Base-by-base conservation (phyloP, 78 protist genomes). In the Dictyostelium purpureum region DNA sequence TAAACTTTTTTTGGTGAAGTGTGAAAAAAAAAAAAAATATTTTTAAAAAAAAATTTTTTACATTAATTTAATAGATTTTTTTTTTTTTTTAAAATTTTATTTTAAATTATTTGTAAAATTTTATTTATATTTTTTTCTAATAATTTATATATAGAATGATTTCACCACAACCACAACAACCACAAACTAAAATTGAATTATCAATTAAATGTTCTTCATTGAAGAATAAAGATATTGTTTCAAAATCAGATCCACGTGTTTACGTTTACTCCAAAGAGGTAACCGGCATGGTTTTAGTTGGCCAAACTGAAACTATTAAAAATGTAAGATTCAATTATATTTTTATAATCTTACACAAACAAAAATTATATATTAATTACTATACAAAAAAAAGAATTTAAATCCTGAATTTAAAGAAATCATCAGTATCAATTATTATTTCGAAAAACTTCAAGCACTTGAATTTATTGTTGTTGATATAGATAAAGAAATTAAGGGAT, bases 181-280 rank as follows among this genome's bases (percentile, higher is more conserved):
- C 26, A 35, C 31, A 33, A 33, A 40, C 80, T 33, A 74, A 21
- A 33, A 52, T 74, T 18, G 80, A 74, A 31, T 74, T 74, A 51
- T 26, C 66, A 49, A 31, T 74, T 19, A 74, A 74, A 51, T 74
- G 80, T 51, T 33, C 21, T 11, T 11, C 45, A 12, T 33, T 74
- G 14, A 33, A n/a, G 51, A 74, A 74, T 74, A 16, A 49, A 6
- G 71, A 63, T 63, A 11, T 6, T 28, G 14, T 63, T 31, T 63
- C 71, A 28, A 63, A 63, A 63, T 12, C 45, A 12, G 83, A 77
- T 77, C 71, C 71, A 54, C 83, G 57, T 38, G 70, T 77, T 18
- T 57, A 57, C 21, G 73, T 52, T 26, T 52, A 38, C 31, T 7
- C 7, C 7, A 11, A 18, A 19, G 28, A 40, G 18, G 11, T 16